Evolutionary conservation across 768 basidiomycete species (phyloP), one percentile per base, ranked within the genome.

Genomic region (Leccinellum rugosiceps): DNA sequence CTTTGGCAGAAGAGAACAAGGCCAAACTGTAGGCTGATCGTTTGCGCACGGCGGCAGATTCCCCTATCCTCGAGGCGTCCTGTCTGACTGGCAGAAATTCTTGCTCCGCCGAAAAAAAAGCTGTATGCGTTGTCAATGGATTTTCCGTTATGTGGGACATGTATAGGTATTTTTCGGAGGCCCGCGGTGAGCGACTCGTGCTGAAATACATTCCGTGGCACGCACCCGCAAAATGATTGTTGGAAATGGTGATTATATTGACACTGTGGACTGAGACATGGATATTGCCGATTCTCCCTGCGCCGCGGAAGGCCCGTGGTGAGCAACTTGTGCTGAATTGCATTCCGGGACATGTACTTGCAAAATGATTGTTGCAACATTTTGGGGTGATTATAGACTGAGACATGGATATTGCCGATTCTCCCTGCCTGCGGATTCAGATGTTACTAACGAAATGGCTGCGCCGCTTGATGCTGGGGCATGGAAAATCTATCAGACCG

Each of bases 1-100:
- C 94, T 0, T 75, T 93, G 6, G 71, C 65, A 13, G 76, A 79
- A 26, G 66, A 65, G 54, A 72, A 73, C 25, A 90, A 87, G 74
- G 78, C 87, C 1, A 90, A 82, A 69, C 69, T 90, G 46, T 91
- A 77, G 47, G 32, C 44, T 41, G 35, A 14, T 38, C 9, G 35
- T 38, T 38, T 38, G n/a, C 38, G 17, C 35, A 38, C 15, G 35
- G 3, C 35, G 8, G 35, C 17, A 17, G 3, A 1, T 38, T n/a
- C 35, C 17, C 35, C 35, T n/a, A 17, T 38, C 35, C 17, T 38
- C 35, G 35, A 17, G 8, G 35, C 35, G 13, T 17, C 34, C n/a
- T 8, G 15, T 35, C 26, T 26, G 26, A 26, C 3, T n/a, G n/a
- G 25, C 25, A 28, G 4, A 5, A 28, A 4, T 4, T 38, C 6